Evolutionary conservation across 306 rosid species (phyloP).

Genomic region (Crotalaria pallida): DNA sequence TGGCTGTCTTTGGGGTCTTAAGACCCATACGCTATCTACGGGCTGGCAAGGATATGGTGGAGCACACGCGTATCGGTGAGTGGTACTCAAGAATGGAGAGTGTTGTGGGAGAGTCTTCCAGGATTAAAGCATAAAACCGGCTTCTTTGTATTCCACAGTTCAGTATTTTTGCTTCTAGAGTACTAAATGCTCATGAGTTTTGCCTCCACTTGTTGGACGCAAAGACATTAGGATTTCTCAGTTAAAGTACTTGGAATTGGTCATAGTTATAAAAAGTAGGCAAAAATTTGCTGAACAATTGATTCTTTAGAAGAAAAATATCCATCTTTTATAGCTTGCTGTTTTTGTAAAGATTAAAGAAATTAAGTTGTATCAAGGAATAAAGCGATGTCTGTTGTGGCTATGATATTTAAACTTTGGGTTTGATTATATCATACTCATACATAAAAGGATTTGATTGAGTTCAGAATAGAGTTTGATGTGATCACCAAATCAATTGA

Average conservation of each 20-base stretch:
- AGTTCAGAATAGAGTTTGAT: conserved; percentile 6
- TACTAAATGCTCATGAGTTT: conserved; percentile 16
- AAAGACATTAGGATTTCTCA: conserved; percentile 11
- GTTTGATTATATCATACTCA: conserved; percentile 16
- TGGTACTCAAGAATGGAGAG: conserved; percentile 94
- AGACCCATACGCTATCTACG: conserved; percentile 89
- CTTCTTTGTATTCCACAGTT: neutral
- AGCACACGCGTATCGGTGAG: conserved; percentile 84
- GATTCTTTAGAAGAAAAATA: conserved; percentile 11
- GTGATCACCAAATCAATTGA: neutral
- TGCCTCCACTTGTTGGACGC: conserved; percentile 16
- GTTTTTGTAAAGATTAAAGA: conserved; percentile 26
- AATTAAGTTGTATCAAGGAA: conserved; percentile 25
- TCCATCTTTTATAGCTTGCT: conserved; percentile 5
- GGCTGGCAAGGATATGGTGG: conserved; percentile 95
- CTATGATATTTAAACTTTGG: conserved; percentile 18
- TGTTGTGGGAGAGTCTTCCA: conserved; percentile 63
- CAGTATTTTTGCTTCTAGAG: neutral
- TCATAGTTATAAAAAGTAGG: conserved; percentile 18
- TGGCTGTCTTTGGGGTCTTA: conserved; percentile 58
- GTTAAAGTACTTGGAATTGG: neutral
- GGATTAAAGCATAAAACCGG: conserved; percentile 50
- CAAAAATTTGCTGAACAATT: conserved; percentile 15
- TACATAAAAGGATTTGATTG: neutral
- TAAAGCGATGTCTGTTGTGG: conserved; percentile 16